phyloP scores from a whole-genome alignment of 345 rosid genomes.

The Litchi chinensis region DNA sequence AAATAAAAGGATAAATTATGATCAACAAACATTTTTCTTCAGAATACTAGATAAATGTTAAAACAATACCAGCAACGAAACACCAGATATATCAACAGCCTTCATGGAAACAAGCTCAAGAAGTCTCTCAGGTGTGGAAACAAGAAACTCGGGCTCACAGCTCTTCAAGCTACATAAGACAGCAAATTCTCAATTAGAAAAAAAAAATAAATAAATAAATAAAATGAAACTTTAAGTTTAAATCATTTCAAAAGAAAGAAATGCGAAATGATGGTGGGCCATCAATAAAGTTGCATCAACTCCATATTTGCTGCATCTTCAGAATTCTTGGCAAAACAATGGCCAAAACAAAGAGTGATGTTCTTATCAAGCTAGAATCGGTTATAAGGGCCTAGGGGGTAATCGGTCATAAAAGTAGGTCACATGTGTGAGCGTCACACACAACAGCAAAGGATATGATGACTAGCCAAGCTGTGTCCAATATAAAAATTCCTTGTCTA shows the following conservation, averaged over 20 bases:
- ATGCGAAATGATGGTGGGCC: background rate
- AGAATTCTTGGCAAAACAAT: background rate
- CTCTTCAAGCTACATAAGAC: slow-evolving; percentile 57
- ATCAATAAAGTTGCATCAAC: background rate
- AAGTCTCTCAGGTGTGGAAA: slow-evolving; percentile 88
- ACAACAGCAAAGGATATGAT: background rate
- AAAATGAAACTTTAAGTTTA: background rate
- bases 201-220: background rate
- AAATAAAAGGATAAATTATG: background rate
- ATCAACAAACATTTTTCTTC: background rate
- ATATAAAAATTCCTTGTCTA: background rate
- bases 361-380: background rate
- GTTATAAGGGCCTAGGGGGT: background rate
- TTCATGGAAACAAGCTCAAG: slow-evolving; percentile 70
- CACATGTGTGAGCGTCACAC: background rate
- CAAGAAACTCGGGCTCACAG: slow-evolving; percentile 89
- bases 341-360: background rate
- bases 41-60: background rate
- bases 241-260: slow-evolving; percentile 7
- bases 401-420: background rate
- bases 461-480: slow-evolving; percentile 1
- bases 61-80: slow-evolving; percentile 73
- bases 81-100: slow-evolving; percentile 70
- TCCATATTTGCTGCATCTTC: background rate
- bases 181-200: slow-evolving; percentile 9